A percentile compares a stretch with the other conserved stretches of the same genome.
These are phyloP conservation scores for Aureobasidium mangrovei DNA, from an alignment of 2,329 filamentous ascomycete species.

Conservation along the genomic window DNA sequence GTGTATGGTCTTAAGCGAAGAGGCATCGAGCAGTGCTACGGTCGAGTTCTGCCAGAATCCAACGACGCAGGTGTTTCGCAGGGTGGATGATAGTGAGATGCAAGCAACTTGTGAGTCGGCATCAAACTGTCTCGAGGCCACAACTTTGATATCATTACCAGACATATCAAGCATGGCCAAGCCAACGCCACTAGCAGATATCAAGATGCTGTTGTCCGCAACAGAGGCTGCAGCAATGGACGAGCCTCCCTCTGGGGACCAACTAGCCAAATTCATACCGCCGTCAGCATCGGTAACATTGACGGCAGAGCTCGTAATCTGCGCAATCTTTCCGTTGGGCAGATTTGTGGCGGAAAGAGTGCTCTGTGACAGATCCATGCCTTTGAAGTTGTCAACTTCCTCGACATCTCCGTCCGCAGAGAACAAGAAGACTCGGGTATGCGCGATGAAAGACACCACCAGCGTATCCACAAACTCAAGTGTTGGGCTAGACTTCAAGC, in stretches of 20 bases:
- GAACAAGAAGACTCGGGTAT: conserved; percentile 78
- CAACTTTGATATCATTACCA: conserved; percentile 46
- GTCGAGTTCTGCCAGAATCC: conserved; percentile 83
- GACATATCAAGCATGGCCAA: conserved; percentile 60
- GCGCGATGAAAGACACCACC: conserved; percentile 69
- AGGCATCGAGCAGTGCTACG: conserved; percentile 63
- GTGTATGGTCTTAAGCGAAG: conserved; percentile 56
- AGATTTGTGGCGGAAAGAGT: conserved; percentile 66
- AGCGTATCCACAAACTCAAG: conserved; percentile 57
- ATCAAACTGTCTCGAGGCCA: conserved; percentile 52
- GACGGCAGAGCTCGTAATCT: conserved; percentile 61
- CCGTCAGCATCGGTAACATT: conserved; percentile 53
- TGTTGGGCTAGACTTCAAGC: conserved; percentile 54
- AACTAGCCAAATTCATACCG: conserved; percentile 46
- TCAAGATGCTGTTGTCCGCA: conserved; percentile 58
- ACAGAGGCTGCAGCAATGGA: conserved; percentile 70
- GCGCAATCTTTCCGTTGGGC: conserved; percentile 53
- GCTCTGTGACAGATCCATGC: conserved; percentile 57
- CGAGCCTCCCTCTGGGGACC: conserved; percentile 43
- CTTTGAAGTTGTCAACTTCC: conserved; percentile 69
- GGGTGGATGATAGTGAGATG: conserved; percentile 60
- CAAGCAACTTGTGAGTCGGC: conserved; percentile 74
- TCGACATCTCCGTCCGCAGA: conserved; percentile 68
- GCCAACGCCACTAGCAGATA: conserved; percentile 67
- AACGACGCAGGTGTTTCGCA: conserved; percentile 61